These are phyloP conservation scores for Lagenaria siceraria DNA, from an alignment of 306 rosid genomes.

Conservation along the genomic window DNA sequence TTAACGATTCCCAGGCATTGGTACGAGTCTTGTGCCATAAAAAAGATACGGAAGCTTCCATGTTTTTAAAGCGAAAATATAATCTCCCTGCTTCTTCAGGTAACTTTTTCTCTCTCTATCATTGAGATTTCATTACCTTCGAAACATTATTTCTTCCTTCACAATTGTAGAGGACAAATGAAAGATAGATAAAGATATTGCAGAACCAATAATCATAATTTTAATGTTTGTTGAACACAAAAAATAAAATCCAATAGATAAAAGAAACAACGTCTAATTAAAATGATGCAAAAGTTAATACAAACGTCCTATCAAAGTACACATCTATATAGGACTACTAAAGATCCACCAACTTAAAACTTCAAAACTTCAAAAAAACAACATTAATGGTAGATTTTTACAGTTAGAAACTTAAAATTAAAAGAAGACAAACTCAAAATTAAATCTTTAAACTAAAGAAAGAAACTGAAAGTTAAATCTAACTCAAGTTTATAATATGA, in stretches of 20 bases:
- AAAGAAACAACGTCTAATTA: not conserved
- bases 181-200: not conserved
- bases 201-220: not conserved
- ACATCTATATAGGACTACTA: not conserved
- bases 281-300: not conserved
- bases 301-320: not conserved
- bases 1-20: slow-evolving; percentile 28
- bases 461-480: no score
- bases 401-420: no score
- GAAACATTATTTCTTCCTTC: not conserved
- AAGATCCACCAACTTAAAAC: not conserved
- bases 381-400: no score
- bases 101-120: slow-evolving; percentile 2
- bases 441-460: no score
- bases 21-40: slow-evolving; percentile 44
- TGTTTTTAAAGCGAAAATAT: slow-evolving; percentile 32
- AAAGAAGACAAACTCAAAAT: no score
- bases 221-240: not conserved
- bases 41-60: slow-evolving; percentile 41
- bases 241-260: not conserved
- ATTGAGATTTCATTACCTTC: not conserved
- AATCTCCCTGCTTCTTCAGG: slow-evolving; percentile 49
- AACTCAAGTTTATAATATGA: not conserved
- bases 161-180: not conserved
- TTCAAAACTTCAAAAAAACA: no score